Base-by-base conservation (phyloP, 441 rosid genomes). In the Gossypium gossypioides region DNA sequence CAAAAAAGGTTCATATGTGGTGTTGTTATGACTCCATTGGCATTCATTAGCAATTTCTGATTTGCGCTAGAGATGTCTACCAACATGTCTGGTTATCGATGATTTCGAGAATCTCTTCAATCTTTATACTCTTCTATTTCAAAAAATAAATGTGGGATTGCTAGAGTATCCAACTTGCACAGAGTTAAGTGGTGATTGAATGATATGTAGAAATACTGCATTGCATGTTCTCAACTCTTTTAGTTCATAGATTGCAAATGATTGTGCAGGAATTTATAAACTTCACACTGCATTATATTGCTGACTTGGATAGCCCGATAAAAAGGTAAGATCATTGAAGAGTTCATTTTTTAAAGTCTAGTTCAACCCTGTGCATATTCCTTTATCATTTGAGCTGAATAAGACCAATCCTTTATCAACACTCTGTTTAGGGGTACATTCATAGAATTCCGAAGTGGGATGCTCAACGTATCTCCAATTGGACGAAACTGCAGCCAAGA, bases 401-500 rank as follows among this genome's bases (percentile, higher is more conserved):
- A 46, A 67, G 15, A 27, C 46, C 12, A 69, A 44, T 44, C 50
- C 58, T 52, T 58, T 76, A 81, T 73, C 34, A 62, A 75, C 64
- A 52, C 71, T 80, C 78, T 69, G 8, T 74, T 61, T 37, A 95
- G 99, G 84, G 99, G 99, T 73, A 95, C 99, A 63, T 95, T 95
- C 75, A 89, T 95, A 56, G 99, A 95, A 76, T 95, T 95, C 80
- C 89, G 97, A 60, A 95, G 86, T 82, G 99, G 99, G 60, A 95
- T 92, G 99, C 77, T 95, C 74, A 95, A 95, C 77, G 92, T 95
- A 73, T 95, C 97, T 72, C 99, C 99, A 40, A 91, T 95, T 82
- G 98, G 99, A 21, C 88, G 93, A 72, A 95, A 95, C 84, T 95
- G 99, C 86, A 92, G 96, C 87, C 99, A 91, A 80, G 97, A 95